Evolutionary conservation across 805 yeast species (phyloP).

Genomic region (Candida ficus): DNA sequence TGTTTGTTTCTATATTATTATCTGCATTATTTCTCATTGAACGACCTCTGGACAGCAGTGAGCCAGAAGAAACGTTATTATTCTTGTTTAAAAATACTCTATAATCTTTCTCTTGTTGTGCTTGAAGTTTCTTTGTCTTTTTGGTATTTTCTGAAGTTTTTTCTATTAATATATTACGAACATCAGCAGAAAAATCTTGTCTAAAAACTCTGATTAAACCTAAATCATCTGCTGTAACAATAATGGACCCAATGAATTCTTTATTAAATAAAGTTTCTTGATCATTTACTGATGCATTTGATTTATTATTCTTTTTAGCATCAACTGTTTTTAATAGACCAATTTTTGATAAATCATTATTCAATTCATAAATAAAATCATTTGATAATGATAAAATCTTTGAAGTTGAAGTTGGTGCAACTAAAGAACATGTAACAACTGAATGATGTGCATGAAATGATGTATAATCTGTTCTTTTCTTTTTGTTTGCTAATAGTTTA

Average conservation of each 20-base stretch:
- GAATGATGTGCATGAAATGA: slow-evolving; percentile 75
- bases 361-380: slow-evolving; percentile 71
- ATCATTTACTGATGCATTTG: slow-evolving; percentile 6
- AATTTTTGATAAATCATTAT: slow-evolving; percentile 25
- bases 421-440: slow-evolving; percentile 66
- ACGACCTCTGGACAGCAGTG: slow-evolving; percentile 16
- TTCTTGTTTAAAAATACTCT: slow-evolving; percentile 10
- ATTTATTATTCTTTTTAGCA: slow-evolving; percentile 4
- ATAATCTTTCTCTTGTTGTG: not conserved
- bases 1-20: not conserved
- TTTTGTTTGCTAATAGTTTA: slow-evolving; percentile 16
- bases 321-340: not conserved
- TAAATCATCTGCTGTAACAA: slow-evolving; percentile 69
- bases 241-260: slow-evolving; percentile 39
- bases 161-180: slow-evolving; percentile 32
- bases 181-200: slow-evolving; percentile 61
- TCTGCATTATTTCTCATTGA: slow-evolving; percentile 1
- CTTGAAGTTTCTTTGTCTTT: not conserved
- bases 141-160: slow-evolving; percentile 8
- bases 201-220: slow-evolving; percentile 77
- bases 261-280: slow-evolving; percentile 22
- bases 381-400: slow-evolving; percentile 65
- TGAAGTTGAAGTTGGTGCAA: slow-evolving; percentile 70
- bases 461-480: slow-evolving; percentile 56
- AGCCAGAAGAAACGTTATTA: slow-evolving; percentile 14